These are phyloP conservation scores for Posidonia oceanica DNA, from an alignment of 116 monocot genomes.

Conservation along the genomic window DNA sequence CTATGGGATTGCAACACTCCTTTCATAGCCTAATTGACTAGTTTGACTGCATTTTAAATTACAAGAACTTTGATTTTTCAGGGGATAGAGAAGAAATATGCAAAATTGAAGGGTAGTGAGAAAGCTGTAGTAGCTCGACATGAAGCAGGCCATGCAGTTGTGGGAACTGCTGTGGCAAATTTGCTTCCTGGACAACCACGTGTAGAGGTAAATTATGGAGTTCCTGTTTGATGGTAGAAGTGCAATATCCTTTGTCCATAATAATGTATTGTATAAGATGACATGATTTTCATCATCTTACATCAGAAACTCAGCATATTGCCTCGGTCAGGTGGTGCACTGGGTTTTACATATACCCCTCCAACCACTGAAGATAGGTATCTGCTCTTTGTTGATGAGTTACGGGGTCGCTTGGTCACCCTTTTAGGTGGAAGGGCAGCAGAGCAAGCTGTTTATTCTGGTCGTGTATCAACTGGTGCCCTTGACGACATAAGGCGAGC, in stretches of 20 bases:
- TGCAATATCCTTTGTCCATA: too few relatives aligned
- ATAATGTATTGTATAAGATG: too few relatives aligned
- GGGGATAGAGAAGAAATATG: slow-evolving; percentile 99
- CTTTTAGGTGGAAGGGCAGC: slow-evolving; percentile 97
- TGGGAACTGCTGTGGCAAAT: slow-evolving; percentile 94
- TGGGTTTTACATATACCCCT: slow-evolving; percentile 95
- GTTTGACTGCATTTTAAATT: not conserved
- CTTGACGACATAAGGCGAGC: slow-evolving; percentile 96
- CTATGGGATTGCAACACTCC: too few relatives aligned
- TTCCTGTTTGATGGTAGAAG: not conserved
- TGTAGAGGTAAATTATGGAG: slow-evolving; percentile 58
- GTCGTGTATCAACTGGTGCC: slow-evolving; percentile 98
- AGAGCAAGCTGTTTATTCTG: slow-evolving; percentile 86
- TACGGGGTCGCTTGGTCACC: slow-evolving; percentile 88
- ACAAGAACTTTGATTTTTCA: slow-evolving; percentile 9
- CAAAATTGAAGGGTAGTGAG: slow-evolving; percentile 81
- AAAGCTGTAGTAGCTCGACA: slow-evolving; percentile 95
- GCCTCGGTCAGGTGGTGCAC: slow-evolving; percentile 94
- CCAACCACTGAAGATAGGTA: slow-evolving; percentile 95
- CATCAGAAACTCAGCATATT: slow-evolving; percentile 95
- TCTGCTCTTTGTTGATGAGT: slow-evolving; percentile 86
- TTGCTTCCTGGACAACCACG: slow-evolving; percentile 82
- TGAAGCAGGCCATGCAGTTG: slow-evolving; percentile 99
- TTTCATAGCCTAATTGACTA: too few relatives aligned
- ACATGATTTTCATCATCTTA: not conserved